phyloP scores from a whole-genome alignment of 2,329 filamentous ascomycete species.

The Neurospora crassa region DNA sequence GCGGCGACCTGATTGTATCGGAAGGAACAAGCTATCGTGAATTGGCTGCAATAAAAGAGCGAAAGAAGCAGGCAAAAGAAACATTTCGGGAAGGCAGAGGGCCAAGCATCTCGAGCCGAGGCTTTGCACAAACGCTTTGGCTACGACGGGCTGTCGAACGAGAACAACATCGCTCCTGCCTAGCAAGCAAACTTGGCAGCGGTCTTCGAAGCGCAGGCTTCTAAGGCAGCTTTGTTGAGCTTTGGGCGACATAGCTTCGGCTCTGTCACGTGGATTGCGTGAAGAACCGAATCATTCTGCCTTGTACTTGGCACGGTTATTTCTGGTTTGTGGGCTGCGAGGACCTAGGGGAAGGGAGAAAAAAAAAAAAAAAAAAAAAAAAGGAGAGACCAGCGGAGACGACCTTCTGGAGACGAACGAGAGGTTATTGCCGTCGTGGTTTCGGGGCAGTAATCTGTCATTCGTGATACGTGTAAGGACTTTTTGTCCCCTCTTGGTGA shows the following conservation, averaged over 20 bases:
- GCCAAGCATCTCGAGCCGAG: background rate
- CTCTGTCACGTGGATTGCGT: background rate
- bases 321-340: background rate
- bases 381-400: background rate
- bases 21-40: background rate
- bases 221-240: background rate
- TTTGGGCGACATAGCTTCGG: background rate
- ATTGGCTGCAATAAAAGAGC: background rate
- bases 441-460: background rate
- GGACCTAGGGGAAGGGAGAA: background rate
- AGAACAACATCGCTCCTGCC: background rate
- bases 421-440: background rate
- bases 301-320: background rate
- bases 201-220: background rate
- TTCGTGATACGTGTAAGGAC: background rate
- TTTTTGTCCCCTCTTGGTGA: background rate
- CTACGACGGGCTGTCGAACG: background rate
- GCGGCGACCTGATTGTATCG: background rate
- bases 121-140: background rate
- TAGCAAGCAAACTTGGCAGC: background rate
- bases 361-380: no score
- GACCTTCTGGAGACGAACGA: background rate
- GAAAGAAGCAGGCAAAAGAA: background rate
- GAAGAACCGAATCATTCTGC: background rate
- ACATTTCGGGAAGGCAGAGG: background rate